Evolutionary conservation across 2,329 filamentous ascomycete species (phyloP).

Genomic region (Acephala macrosclerotiorum): DNA sequence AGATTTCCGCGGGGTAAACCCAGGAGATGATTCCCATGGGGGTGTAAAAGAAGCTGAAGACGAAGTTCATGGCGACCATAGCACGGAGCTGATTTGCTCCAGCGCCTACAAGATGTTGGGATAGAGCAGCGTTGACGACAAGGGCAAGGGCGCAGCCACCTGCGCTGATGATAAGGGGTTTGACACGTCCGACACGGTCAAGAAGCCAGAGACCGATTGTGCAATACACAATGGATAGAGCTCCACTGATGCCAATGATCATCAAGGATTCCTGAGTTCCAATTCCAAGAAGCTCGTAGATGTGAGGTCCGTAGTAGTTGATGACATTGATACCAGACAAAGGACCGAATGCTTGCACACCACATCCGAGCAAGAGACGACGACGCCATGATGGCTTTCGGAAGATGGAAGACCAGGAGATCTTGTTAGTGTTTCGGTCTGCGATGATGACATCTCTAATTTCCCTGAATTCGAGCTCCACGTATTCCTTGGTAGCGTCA

Average conservation of each 20-base stretch:
- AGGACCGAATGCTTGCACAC: conserved; percentile 56
- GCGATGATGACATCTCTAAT: conserved; percentile 62
- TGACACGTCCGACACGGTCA: conserved; percentile 44
- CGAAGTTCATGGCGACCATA: conserved; percentile 50
- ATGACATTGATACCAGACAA: conserved; percentile 54
- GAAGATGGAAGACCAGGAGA: conserved; percentile 52
- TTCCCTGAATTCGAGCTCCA: conserved; percentile 56
- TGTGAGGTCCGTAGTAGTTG: conserved; percentile 48
- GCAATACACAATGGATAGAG: conserved; percentile 56
- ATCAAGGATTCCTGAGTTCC: conserved; percentile 53
- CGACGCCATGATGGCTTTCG: conserved; percentile 53
- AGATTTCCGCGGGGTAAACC: conserved; percentile 60
- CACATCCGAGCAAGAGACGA: conserved; percentile 54
- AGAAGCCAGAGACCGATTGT: conserved; percentile 44
- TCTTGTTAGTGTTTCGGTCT: conserved; percentile 52
- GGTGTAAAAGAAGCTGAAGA: conserved; percentile 51
- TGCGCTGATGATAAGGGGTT: conserved; percentile 51
- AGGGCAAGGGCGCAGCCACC: conserved; percentile 59
- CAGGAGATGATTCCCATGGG: conserved; percentile 59
- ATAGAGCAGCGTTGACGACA: conserved; percentile 61
- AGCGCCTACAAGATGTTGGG: conserved; percentile 52
- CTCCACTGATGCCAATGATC: conserved; percentile 59
- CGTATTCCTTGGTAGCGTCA: conserved; percentile 48
- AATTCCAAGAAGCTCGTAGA: conserved; percentile 66
- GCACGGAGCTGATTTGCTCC: conserved; percentile 53